Base-by-base conservation (phyloP, 2,329 filamentous ascomycete genomes). In the Daldinia sp. region DNA sequence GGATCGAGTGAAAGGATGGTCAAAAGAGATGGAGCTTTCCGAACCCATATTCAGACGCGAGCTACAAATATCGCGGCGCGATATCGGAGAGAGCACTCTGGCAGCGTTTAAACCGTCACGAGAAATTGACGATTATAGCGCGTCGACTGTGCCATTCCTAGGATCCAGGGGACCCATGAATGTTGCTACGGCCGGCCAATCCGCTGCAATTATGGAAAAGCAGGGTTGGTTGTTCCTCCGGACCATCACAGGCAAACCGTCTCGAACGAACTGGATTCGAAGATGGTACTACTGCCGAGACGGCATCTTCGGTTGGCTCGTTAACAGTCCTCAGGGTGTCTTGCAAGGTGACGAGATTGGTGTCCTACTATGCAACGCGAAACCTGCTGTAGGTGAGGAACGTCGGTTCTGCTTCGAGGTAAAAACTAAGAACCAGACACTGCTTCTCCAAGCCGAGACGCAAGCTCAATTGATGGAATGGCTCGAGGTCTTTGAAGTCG, bases 321-420 rank as follows among this genome's bases (percentile, higher is more conserved):
- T 95, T 17, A 93, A 96, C 72, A 91, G 92, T 3, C 82, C 87
- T 0, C 88, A 94, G 61, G 94, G 93, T 30, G 95, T 99, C 19
- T 88, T 98, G 70, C 94, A 98, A 76, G 96, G 93, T 47, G 95
- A 99, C 72, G 93, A 96, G 78, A 96, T 97, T 63, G 95, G 95
- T 37, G 94, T 99, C 2, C 80, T 99, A 53, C 87, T 99, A 35
- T 99, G 95, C 79, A 96, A 92, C 72, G 91, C 95, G 49, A 92
- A 94, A 71, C 93, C 94, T 15, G 93, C 94, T 0, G 90, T 96
- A 52, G 89, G 92, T 69, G 95, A 99, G 77, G 95, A 99, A 73
- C 88, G 95, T 35, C 87, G 95, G 13, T 99, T 98, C 77, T 98
- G 95, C 75, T 97, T 99, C 72, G 95, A 99, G 77, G 91, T 99